These are phyloP conservation scores for Plantago elongata DNA, from an alignment of 257 asterid species.

Conservation along the genomic window DNA sequence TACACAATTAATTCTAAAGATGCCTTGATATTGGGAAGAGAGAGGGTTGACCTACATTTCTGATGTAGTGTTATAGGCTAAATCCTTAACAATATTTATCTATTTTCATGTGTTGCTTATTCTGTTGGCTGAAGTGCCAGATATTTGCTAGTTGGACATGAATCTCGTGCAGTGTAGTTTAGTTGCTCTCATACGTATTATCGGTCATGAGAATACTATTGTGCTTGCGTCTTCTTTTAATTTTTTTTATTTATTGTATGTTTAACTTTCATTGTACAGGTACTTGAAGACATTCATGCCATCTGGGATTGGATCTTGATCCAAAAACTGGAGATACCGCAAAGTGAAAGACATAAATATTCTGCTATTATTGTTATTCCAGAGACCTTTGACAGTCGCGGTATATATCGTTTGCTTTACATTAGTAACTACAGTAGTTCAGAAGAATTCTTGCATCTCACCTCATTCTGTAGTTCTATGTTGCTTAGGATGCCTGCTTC, in stretches of 20 bases:
- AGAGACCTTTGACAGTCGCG: conserved; percentile 88
- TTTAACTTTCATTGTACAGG: conserved; percentile 36
- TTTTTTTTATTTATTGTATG: background rate
- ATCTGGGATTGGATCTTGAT: conserved; percentile 92
- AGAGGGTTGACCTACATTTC: conserved; percentile 3
- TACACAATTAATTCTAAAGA: no score
- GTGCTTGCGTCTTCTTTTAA: background rate
- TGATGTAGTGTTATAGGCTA: conserved; percentile 13
- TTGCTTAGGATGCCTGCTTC: no score
- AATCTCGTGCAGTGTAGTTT: no score
- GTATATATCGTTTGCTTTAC: conserved; percentile 31
- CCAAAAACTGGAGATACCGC: conserved; percentile 67
- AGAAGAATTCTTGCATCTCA: no score
- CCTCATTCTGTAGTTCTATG: no score
- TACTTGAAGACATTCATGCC: conserved; percentile 78
- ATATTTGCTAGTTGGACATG: no score
- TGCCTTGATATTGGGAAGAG: no score
- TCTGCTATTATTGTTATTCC: conserved; percentile 87
- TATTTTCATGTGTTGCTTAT: conserved; percentile 18
- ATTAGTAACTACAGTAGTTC: conserved; percentile 1
- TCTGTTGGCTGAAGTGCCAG: conserved; percentile 9
- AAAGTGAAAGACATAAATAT: conserved; percentile 57
- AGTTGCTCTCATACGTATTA: no score
- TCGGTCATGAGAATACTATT: no score
- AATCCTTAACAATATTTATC: conserved; percentile 7